Base-by-base conservation (phyloP, 1,139 yeast species). In the Meyerozyma guilliermondii region DNA sequence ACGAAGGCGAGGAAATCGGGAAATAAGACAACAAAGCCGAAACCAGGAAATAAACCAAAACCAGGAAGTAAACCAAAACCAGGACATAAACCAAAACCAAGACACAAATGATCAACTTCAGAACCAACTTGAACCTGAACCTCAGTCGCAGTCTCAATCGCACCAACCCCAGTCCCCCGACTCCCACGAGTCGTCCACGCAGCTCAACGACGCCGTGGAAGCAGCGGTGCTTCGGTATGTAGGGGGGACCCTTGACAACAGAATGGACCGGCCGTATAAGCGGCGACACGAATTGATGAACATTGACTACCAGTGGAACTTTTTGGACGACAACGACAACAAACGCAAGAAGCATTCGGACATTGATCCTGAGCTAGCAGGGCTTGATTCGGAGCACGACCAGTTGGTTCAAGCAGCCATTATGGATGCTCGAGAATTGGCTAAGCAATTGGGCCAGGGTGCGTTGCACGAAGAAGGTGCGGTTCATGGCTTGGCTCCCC, bases 141-240 rank as follows among this genome's bases (percentile, higher is more conserved):
- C n/a, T n/a, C n/a, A n/a, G n/a, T n/a, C n/a, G n/a, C 27, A 23
- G 27, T 9, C 10, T 14, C 16, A 13, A 29, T 29, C 13, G 14
- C 9, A 4, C 34, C 34, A 5, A 9, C n/a, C 13, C 13, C 8
- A 23, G 17, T 4, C 20, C 11, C 18, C 7, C 13, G 35, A 2
- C 20, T 23, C 24, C 11, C 26, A 14, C 31, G 31, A 33, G 40
- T 41, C 22, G 50, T 20, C 23, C 5, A 46, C 70, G 42, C 75
- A 69, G 52, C 58, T 71, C 26, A 71, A 69, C 43, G 79, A 74
- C 50, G 79, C 81, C 4, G 85, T 80, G 6, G 85, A 79, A 52
- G 89, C 85, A n/a, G 91, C 88, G 0, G 87, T 83, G 29, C 71
- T 83, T 79, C 74, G 78, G 45, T 77, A 78, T 50, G 91, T 83